Evolutionary conservation across 495 filamentous ascomycete species (phyloP), one percentile per base, ranked within the genome.

Genomic region (Talaromyces thailandensis): DNA sequence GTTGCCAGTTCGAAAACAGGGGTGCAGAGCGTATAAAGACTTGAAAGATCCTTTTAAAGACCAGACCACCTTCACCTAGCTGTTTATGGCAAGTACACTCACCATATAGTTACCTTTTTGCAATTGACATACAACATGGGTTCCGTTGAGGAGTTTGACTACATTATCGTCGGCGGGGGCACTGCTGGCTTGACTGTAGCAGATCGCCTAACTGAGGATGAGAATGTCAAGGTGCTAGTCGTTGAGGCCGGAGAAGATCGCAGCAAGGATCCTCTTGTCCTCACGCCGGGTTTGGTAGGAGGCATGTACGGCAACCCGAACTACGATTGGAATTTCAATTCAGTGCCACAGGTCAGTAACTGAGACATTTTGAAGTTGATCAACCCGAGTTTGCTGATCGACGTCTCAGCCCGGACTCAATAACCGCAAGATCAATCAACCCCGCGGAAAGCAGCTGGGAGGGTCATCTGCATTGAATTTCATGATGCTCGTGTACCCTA

Each of bases 381-480:
- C 16, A n/a, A 40, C 35, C 16, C 6, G 35, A n/a, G 35, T 40
- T 40, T 40, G 35, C 35, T 40, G 12, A 32, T 11, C 11, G 9
- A 7, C 12, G 16, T 24, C 51, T 18, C 28, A 73, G 71, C 40
- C 48, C 3, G 64, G 67, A 11, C 61, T 77, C 2, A 63, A 73
- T 35, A 53, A 62, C n/a, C 66, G 73, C 6, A 26, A 25, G 12
- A 55, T 67, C n/a, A 56, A 67, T 9, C 69, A 75, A 23, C 66
- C 78, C 1, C 81, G 81, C 3, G 84, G 84, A 12, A 84, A 83
- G 64, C 71, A 78, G 45, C 69, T 87, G 2, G 85, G 84, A 8
- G 85, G 84, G 7, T 80, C 79, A 14, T 82, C 79, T 16, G 79
- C 74, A 2, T 71, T 87, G 62, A 88, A 87, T 59, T 66, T 65